Conservation (phyloP, 345 rosid genomes). For the Hirschfeldia incana region DNA sequence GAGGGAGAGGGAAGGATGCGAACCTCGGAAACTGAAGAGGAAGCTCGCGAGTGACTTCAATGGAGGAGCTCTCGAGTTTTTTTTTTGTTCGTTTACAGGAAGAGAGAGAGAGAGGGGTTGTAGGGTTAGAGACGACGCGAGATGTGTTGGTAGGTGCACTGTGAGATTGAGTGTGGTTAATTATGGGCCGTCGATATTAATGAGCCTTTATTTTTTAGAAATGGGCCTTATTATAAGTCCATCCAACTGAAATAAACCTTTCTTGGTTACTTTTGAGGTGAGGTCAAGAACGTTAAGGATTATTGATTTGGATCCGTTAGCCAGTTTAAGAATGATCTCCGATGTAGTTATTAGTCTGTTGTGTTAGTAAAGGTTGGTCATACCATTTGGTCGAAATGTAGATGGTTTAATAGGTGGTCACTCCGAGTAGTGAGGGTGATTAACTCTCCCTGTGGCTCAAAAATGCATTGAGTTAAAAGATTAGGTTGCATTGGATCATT, state of each 20-base stretch:
- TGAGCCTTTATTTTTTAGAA: background rate
- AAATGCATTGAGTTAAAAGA: background rate
- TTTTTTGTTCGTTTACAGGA: background rate
- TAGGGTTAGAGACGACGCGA: constrained; percentile 37
- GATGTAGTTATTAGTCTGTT: background rate
- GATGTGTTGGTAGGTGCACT: constrained; percentile 17
- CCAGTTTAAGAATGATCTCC: background rate
- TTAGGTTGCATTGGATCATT: background rate
- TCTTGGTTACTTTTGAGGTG: too few relatives aligned
- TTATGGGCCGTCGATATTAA: constrained; percentile 12
- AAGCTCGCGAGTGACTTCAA: background rate
- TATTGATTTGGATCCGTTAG: too few relatives aligned
- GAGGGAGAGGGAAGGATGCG: background rate
- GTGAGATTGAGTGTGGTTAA: background rate
- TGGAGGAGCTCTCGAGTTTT: constrained; percentile 22
- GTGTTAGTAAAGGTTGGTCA: background rate
- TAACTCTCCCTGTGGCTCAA: background rate
- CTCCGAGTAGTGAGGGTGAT: background rate
- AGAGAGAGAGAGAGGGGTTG: background rate
- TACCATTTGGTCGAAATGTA: background rate
- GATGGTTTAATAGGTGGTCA: background rate
- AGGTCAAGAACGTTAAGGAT: too few relatives aligned
- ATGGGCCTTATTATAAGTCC: background rate
- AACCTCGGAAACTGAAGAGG: constrained; percentile 31
- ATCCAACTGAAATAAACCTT: too few relatives aligned